Conservation (phyloP, 352 stramenopile genomes). For the Phytopythium ostracodes region DNA sequence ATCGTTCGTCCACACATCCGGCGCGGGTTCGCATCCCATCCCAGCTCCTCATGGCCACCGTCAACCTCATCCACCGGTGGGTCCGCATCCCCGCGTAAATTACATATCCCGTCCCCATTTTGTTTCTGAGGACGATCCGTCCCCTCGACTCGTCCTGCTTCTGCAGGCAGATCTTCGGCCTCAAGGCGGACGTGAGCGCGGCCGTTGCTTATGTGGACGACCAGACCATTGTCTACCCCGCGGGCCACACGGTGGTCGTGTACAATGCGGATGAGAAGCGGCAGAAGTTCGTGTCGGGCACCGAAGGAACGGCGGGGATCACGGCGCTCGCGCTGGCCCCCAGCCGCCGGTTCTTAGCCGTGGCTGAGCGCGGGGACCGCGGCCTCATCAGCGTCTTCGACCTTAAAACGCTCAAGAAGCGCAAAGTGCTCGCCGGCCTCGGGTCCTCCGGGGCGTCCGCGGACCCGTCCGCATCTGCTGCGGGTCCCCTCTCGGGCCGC, state of each 20-base stretch:
- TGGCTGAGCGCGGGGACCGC: constrained; percentile 71
- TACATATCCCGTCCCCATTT: background rate
- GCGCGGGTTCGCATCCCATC: no score
- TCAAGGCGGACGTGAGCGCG: constrained; percentile 82
- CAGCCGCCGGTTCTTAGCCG: constrained; percentile 68
- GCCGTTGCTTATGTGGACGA: constrained; percentile 86
- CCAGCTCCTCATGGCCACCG: constrained; percentile 22
- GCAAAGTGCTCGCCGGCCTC: constrained; percentile 76
- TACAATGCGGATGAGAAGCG: constrained; percentile 89
- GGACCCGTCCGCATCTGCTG: background rate
- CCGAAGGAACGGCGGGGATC: constrained; percentile 69
- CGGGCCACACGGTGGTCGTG: constrained; percentile 84
- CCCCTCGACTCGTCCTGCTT: no score
- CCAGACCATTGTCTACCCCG: constrained; percentile 78
- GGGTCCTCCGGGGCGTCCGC: background rate
- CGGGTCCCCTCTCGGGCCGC: constrained; percentile 33
- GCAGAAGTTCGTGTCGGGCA: constrained; percentile 87
- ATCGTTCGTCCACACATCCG: no score
- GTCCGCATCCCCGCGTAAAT: background rate
- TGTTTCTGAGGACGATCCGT: no score
- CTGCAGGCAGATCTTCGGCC: constrained; percentile 85
- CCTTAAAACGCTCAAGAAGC: constrained; percentile 87
- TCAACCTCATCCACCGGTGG: constrained; percentile 38
- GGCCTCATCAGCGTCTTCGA: constrained; percentile 85
- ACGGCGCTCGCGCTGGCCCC: constrained; percentile 64